Evolutionary conservation across 345 rosid species (phyloP).

Genomic region (Trapa bicornis): DNA sequence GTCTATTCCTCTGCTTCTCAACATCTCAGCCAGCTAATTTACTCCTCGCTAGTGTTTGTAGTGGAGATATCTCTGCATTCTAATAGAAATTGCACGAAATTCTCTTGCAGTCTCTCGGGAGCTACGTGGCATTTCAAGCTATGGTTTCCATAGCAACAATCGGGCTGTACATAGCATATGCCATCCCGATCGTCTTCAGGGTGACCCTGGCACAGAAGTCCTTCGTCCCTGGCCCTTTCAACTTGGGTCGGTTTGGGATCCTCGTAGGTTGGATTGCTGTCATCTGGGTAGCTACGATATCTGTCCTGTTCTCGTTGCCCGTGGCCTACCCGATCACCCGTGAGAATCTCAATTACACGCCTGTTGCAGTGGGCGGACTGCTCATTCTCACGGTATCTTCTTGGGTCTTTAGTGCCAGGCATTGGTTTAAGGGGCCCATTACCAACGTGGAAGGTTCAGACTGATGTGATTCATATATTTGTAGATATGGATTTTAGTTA

Average conservation of each 20-base stretch:
- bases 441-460: constrained; percentile 38
- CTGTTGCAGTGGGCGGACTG: constrained; percentile 77
- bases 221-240: constrained; percentile 71
- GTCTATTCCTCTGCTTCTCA: neutral
- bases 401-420: constrained; percentile 62
- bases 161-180: constrained; percentile 91
- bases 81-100: neutral
- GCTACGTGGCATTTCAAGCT: constrained; percentile 84
- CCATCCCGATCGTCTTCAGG: constrained; percentile 69
- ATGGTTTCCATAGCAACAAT: constrained; percentile 97
- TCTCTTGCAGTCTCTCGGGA: constrained; percentile 71
- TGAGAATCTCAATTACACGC: constrained; percentile 87
- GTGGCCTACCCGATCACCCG: constrained; percentile 70
- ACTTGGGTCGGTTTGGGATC: constrained; percentile 55
- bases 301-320: constrained; percentile 85
- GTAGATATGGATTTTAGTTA: too few species aligned
- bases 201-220: constrained; percentile 74
- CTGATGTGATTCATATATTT: neutral
- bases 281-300: constrained; percentile 80
- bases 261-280: constrained; percentile 82
- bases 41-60: too few species aligned
- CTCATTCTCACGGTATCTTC: constrained; percentile 34
- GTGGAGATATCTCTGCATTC: neutral
- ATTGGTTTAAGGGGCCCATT: constrained; percentile 83
- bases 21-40: neutral